Evolutionary conservation across 805 yeast genomes (phyloP), one percentile per base, ranked within the genome.

Genomic region (Debaryomyces maramus): DNA sequence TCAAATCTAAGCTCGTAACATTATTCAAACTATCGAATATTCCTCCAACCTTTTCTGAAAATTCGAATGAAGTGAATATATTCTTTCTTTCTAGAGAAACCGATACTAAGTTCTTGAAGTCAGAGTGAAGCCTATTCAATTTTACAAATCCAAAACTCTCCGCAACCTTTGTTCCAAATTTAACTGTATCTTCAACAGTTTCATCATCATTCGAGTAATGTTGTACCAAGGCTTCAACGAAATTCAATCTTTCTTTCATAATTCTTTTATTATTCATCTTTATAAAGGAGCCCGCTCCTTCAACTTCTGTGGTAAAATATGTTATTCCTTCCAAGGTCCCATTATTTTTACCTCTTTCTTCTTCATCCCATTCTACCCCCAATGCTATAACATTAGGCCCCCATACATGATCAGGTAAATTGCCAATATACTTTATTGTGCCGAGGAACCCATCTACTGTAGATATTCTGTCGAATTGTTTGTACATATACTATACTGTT

Each of bases 321-420:
- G 56, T 50, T 0, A 60, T 51, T 0, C 83, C 87, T 15, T 75
- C 66, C 19, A 78, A 44, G 1, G 55, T 41, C 0, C 98, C 98
- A 45, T 75, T 64, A 56, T 89, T 80, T 51, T 82, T 87, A 1
- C 97, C 97, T 24, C 88, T 67, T 0, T 44, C 40, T 0, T 72
- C 61, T 32, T 79, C 67, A 56, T 90, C 97, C 97, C 97, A 90
- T 58, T 90, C 96, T 3, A 90, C 72, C 0, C 97, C 97, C 10
- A 77, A 58, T 0, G 91, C 88, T 1, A 47, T 29, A 0, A 58
- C 65, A 7, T 58, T 55, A 0, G 77, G 73, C 4, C 62, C 62
- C 96, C 96, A 88, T 0, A 36, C 40, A n/a, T 44, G 38, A 9
- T 64, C 68, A 0, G 81, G 80, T 0, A 88, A 60, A 3, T 36